Base-by-base conservation (phyloP, 495 filamentous ascomycete genomes). In the Daldinia vernicosa region DNA sequence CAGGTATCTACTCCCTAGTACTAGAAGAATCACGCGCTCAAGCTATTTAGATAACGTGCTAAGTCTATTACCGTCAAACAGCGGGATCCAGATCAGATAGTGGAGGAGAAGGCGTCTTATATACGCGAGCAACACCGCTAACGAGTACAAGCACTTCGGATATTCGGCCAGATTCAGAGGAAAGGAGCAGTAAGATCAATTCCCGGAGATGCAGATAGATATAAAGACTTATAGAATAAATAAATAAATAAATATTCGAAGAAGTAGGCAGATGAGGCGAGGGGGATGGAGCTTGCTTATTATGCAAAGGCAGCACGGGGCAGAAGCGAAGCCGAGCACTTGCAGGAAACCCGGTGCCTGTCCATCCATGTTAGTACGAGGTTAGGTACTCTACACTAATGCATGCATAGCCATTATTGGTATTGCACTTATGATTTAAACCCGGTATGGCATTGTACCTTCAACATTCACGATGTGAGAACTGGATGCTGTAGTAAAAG, bases 301-400 rank as follows among this genome's bases (percentile, higher is more conserved):
- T 69, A 73, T 73, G 70, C 70, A 69, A 64, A 69, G 60, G 56
- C 50, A 56, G 66, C 70, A 73, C 65, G 61, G 70, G 65, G 66
- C 65, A 73, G 70, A 69, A 73, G 60, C 55, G 67, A 69, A 73
- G 60, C 70, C 70, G 61, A 73, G 66, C 70, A 72, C 60, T 62
- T 60, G 62, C 70, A 73, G 69, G 51, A 43, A 39, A 53, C 43
- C 57, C 47, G 47, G 57, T 47, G 55, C 59, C 54, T 64, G 64
- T 72, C 63, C 69, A 63, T 66, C 63, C 69, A 63, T 66, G 64
- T 67, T 63, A 67, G 63, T 71, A 72, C 60, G 69, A 67, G 60
- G 60, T 67, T 72, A 64, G 59, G 63, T 72, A 64, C 65, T 50
- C 40, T 28, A 53, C 59, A 39, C 54, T 61, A 65, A 72, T 53